Evolutionary conservation across 805 yeast species (phyloP).

Genomic region (Ogataea parapolymorpha): DNA sequence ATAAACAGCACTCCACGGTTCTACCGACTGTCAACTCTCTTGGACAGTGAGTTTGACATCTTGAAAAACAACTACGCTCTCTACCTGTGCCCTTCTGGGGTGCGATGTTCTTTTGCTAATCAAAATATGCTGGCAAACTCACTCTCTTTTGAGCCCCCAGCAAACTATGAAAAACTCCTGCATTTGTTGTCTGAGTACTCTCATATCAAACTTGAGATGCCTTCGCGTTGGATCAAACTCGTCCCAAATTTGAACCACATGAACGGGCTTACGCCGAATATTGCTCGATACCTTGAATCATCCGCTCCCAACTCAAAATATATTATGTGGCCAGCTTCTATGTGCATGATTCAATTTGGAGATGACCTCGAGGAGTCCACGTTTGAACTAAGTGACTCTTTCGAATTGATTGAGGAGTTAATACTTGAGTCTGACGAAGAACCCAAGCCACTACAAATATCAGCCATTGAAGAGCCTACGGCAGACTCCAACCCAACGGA

Average conservation of each 20-base stretch:
- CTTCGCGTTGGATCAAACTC: conserved; percentile 58
- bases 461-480: not conserved
- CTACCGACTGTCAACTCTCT: conserved; percentile 19
- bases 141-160: conserved; percentile 38
- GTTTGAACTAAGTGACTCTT: conserved; percentile 23
- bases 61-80: conserved; percentile 36
- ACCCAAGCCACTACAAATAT: too few relatives aligned
- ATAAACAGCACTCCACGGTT: conserved; percentile 16
- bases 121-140: conserved; percentile 35
- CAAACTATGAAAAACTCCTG: conserved; percentile 36
- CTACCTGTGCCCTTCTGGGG: conserved; percentile 55
- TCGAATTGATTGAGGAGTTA: conserved; percentile 30
- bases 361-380: conserved; percentile 17
- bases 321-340: conserved; percentile 69
- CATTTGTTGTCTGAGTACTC: conserved; percentile 37
- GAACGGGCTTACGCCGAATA: conserved; percentile 62
- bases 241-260: conserved; percentile 67
- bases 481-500: not conserved
- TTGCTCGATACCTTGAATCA: conserved; percentile 49
- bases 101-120: conserved; percentile 41
- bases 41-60: conserved; percentile 15
- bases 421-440: not conserved
- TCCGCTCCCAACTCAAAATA: conserved; percentile 42
- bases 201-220: conserved; percentile 16
- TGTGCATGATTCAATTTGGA: conserved; percentile 58